Conservation (phyloP, 805 yeast species). For the Zygosaccharomyces kombuchaensis region DNA sequence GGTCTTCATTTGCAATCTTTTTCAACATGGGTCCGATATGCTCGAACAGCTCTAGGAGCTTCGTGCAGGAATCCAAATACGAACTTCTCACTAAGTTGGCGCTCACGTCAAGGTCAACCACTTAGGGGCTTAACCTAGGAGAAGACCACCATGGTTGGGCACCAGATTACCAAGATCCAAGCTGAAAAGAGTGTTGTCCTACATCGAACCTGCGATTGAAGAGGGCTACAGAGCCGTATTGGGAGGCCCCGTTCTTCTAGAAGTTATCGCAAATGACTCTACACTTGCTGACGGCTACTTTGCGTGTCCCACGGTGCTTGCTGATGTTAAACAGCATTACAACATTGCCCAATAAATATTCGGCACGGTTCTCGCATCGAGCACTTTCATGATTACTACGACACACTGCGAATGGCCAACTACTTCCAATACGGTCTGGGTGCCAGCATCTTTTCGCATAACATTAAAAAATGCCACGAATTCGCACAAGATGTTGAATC, state of each 20-base stretch:
- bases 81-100: conserved; percentile 42
- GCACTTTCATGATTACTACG: conserved; percentile 42
- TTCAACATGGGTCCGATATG: conserved; percentile 62
- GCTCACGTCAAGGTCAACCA: conserved; percentile 36
- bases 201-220: conserved; percentile 45
- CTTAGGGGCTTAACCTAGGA: conserved; percentile 44
- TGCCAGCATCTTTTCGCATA: conserved; percentile 42
- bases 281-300: conserved; percentile 34
- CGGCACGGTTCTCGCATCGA: conserved; percentile 48
- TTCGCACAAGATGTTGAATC: conserved; percentile 42
- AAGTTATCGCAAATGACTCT: conserved; percentile 17
- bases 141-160: conserved; percentile 45
- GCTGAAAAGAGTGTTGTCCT: conserved; percentile 43
- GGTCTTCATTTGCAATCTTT: conserved; percentile 54
- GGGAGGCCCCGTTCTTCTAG: conserved; percentile 41
- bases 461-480: conserved; percentile 38
- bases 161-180: conserved; percentile 51
- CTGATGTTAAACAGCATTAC: conserved; percentile 40
- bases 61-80: conserved; percentile 51
- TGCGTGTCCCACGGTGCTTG: conserved; percentile 46
- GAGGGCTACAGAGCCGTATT: conserved; percentile 49
- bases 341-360: conserved; percentile 46
- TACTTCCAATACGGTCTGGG: conserved; percentile 45
- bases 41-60: conserved; percentile 58
- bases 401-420: conserved; percentile 42